These are phyloP conservation scores for Jamesozyma piceae DNA, from an alignment of 805 yeast species.

Conservation along the genomic window DNA sequence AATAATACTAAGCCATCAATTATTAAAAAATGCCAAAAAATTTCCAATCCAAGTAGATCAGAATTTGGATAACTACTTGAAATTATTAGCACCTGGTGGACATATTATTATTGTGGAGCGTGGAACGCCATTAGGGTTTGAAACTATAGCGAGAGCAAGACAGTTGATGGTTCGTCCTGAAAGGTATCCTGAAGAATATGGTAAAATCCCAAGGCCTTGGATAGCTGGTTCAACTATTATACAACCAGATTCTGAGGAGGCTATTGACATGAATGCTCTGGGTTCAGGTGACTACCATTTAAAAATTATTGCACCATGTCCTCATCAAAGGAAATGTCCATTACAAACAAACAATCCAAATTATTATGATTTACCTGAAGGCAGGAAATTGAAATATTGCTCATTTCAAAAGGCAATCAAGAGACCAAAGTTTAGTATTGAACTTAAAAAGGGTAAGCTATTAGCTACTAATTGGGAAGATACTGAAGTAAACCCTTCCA, in stretches of 20 bases:
- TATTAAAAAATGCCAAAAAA: conserved; percentile 47
- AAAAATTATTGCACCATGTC: conserved; percentile 76
- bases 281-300: conserved; percentile 41
- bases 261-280: conserved; percentile 5
- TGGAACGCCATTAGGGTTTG: conserved; percentile 86
- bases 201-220: conserved; percentile 65
- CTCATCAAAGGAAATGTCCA: conserved; percentile 83
- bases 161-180: conserved; percentile 87
- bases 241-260: conserved; percentile 19
- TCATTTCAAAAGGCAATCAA: conserved; percentile 59
- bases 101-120: conserved; percentile 72
- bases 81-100: conserved; percentile 67
- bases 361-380: conserved; percentile 45
- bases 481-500: conserved; percentile 49
- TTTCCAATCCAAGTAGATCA: conserved; percentile 71
- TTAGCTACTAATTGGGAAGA: conserved; percentile 64
- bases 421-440: conserved; percentile 73
- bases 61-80: conserved; percentile 48
- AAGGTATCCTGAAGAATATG: conserved; percentile 41
- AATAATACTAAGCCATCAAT: conserved; percentile 73
- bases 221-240: conserved; percentile 35
- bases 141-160: conserved; percentile 79
- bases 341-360: conserved; percentile 70
- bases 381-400: conserved; percentile 63
- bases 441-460: conserved; percentile 72